Evolutionary conservation across 768 basidiomycete species (phyloP).

Genomic region (Tremella yokohamensis): DNA sequence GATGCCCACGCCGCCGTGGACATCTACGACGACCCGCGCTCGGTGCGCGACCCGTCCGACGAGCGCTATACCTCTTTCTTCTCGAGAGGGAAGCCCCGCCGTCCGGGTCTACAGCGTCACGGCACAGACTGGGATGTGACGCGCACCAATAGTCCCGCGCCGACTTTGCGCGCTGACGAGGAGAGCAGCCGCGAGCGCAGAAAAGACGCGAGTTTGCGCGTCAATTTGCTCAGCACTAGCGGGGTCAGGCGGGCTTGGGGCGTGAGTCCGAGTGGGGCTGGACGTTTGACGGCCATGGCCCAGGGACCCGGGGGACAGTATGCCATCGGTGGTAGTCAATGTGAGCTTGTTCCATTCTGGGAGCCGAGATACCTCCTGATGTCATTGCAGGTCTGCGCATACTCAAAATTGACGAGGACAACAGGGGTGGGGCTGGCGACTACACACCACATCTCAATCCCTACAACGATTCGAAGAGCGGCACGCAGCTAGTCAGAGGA

Average conservation of each 20-base stretch:
- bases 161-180: constrained; percentile 2
- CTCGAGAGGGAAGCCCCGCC: background rate
- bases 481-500: constrained; percentile 27
- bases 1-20: background rate
- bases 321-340: constrained; percentile 43
- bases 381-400: constrained; percentile 33
- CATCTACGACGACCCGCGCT: constrained; percentile 11
- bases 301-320: constrained; percentile 41
- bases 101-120: constrained; percentile 4
- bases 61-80: constrained; percentile 12
- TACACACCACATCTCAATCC: constrained; percentile 12
- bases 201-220: constrained; percentile 25
- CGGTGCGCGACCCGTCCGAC: constrained; percentile 7
- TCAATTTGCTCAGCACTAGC: constrained; percentile 16
- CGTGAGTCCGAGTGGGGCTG: constrained; percentile 15
- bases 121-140: constrained; percentile 6
- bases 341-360: constrained; percentile 18
- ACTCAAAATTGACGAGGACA: constrained; percentile 19
- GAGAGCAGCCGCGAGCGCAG: background rate
- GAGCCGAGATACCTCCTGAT: background rate
- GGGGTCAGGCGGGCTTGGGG: constrained; percentile 22
- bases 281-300: constrained; percentile 37
- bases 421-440: constrained; percentile 8
- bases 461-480: constrained; percentile 7
- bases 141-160: constrained; percentile 5